Base-by-base conservation (phyloP, 106 monocot genomes). In the Acorus calamus region DNA sequence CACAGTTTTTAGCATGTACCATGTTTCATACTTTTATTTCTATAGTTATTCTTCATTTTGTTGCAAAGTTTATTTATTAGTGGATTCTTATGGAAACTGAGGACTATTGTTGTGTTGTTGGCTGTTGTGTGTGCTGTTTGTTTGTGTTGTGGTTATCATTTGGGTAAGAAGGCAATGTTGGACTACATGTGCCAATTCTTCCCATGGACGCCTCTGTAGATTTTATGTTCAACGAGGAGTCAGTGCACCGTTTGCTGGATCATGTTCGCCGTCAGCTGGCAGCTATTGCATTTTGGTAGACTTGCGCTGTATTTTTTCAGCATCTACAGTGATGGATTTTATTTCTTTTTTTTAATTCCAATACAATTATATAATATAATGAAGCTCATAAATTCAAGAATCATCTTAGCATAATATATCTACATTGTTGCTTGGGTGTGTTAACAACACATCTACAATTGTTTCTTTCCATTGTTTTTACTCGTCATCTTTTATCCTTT, bases 91-190 rank as follows among this genome's bases (percentile, higher is more conserved):
- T 57, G 56, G 65, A 64, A 73, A 73, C 78, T 79, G 52, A 79
- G 73, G 59, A 77, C 7, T 56, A 62, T 76, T 77, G 54, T 77
- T 77, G 65, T 77, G 76, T 77, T 71, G 68, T 77, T 71, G 69
- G 69, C 71, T 77, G 76, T 79, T 73, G 63, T 79, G 61, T 68
- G 73, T 73, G 74, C 55, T 79, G 52, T 65, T 69, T 73, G 67
- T 79, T 58, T 79, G 73, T 74, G 69, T 69, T 58, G 73, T 62
- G 60, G 47, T 73, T 68, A 64, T 64, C 52, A 9, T 49, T 47
- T 77, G 48, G 69, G 77, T 71, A 71, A 73, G 69, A 79, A 73
- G 78, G 14, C 73, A 59, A 64, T 73, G 53, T 65, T 79, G 69
- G 64, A 45, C 56, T 57, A 62, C 71, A 62, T 66, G 71, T 56